Conservation (phyloP, 805 yeast genomes). For the Barnettozyma vustinii region DNA sequence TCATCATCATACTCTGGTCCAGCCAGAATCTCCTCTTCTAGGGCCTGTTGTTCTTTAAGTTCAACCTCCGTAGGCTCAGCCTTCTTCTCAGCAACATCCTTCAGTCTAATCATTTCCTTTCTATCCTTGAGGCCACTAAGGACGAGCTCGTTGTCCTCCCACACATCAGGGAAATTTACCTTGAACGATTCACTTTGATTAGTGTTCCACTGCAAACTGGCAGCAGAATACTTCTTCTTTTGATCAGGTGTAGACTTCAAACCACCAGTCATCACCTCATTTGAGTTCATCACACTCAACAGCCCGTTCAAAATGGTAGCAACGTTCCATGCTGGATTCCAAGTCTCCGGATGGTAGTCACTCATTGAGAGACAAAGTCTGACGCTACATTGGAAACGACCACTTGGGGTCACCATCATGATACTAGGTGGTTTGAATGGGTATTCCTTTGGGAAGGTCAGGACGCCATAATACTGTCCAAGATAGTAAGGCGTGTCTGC, state of each 20-base stretch:
- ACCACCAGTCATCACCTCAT: constrained; percentile 80
- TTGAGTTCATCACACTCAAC: constrained; percentile 84
- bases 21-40: not conserved
- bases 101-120: constrained; percentile 2
- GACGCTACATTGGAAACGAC: constrained; percentile 71
- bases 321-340: constrained; percentile 97
- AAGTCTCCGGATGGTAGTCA: constrained; percentile 87
- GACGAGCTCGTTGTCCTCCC: not conserved
- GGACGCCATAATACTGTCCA: constrained; percentile 86
- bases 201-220: constrained; percentile 36
- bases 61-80: not conserved
- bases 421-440: constrained; percentile 90
- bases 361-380: constrained; percentile 82
- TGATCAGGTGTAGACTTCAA: constrained; percentile 49
- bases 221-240: constrained; percentile 48
- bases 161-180: constrained; percentile 48
- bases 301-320: constrained; percentile 81
- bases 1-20: not conserved
- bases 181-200: constrained; percentile 37
- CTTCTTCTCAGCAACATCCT: not conserved
- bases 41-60: not conserved
- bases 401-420: constrained; percentile 83
- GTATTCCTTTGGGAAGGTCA: constrained; percentile 73
- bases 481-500: constrained; percentile 79
- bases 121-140: not conserved